A percentile compares a stretch with the other conserved stretches of the same genome.
Conservation (phyloP, 768 basidiomycete genomes). For the Amanita inopinata region DNA sequence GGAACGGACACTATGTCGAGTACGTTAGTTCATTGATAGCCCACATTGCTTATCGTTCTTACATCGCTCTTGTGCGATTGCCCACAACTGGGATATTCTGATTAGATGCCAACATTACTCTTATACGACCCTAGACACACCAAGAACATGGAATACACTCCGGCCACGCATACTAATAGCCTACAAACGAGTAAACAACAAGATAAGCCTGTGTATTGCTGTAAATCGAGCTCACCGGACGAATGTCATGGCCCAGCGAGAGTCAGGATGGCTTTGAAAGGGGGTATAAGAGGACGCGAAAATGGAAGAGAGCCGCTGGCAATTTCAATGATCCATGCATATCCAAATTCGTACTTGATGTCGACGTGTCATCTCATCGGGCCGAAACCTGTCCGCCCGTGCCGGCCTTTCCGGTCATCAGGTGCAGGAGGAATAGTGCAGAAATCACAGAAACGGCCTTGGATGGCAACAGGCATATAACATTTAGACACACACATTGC, state of each 20-base stretch:
- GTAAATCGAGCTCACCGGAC: neutral
- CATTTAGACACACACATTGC: too few species aligned
- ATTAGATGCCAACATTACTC: constrained; percentile 2
- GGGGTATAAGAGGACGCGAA: neutral
- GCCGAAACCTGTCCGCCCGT: too few species aligned
- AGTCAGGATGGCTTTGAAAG: neutral
- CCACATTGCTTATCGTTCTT: constrained; percentile 17
- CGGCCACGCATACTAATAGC: constrained; percentile 67
- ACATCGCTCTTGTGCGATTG: constrained; percentile 92
- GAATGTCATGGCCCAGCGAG: constrained; percentile 2
- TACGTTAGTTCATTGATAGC: constrained; percentile 4
- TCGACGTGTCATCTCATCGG: constrained; percentile 3
- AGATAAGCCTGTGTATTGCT: too few species aligned
- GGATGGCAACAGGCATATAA: too few species aligned
- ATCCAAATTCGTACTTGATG: neutral
- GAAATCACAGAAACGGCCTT: too few species aligned
- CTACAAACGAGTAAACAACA: constrained; percentile 22
- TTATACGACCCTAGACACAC: constrained; percentile 30
- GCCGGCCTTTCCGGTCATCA: too few species aligned
- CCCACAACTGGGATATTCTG: constrained; percentile 56
- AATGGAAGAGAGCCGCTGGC: neutral
- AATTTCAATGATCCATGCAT: too few species aligned
- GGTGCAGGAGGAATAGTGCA: too few species aligned
- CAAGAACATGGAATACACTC: constrained; percentile 92
- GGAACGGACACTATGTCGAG: constrained; percentile 64